A percentile compares a stretch with the other conserved stretches of the same genome.
Conservation (phyloP, 139 green algal genomes). For the Spirogloea muscicola region DNA sequence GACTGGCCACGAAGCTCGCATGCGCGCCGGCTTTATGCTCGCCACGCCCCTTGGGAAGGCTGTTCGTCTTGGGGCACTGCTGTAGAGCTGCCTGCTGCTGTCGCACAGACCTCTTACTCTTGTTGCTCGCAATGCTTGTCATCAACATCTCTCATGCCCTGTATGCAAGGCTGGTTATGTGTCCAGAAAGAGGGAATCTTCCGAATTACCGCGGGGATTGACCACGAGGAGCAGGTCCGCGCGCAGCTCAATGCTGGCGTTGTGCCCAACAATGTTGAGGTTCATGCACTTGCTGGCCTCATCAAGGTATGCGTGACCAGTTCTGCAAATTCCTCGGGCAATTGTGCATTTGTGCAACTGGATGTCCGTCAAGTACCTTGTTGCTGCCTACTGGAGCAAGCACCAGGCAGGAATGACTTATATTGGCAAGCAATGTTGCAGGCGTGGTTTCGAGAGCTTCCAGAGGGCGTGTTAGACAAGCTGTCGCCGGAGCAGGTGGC, state of each 20-base stretch:
- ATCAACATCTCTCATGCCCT: too few relatives aligned
- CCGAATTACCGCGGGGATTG: constrained; percentile 23
- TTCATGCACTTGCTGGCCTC: constrained; percentile 24
- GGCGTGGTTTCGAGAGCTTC: constrained; percentile 38
- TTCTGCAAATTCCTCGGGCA: background rate
- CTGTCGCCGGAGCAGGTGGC: constrained; percentile 13
- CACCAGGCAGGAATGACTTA: background rate
- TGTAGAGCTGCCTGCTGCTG: too few relatives aligned
- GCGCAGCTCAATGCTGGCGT: constrained; percentile 23
- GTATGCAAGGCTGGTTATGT: too few relatives aligned
- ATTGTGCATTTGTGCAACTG: background rate
- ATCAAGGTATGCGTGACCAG: constrained; percentile 26
- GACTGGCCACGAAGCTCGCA: too few relatives aligned
- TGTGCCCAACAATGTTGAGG: constrained; percentile 24
- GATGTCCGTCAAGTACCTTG: background rate
- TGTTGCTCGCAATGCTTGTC: too few relatives aligned
- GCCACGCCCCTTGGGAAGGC: too few relatives aligned
- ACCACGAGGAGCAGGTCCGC: constrained; percentile 25
- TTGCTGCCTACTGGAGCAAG: background rate
- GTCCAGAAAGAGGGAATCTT: constrained; percentile 34
- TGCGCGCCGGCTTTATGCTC: too few relatives aligned
- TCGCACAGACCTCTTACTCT: too few relatives aligned
- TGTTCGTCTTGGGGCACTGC: too few relatives aligned
- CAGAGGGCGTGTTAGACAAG: constrained; percentile 15
- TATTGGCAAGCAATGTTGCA: constrained; percentile 6